Base-by-base conservation (phyloP, 768 basidiomycete species). In the Pulveroboletus sp. region DNA sequence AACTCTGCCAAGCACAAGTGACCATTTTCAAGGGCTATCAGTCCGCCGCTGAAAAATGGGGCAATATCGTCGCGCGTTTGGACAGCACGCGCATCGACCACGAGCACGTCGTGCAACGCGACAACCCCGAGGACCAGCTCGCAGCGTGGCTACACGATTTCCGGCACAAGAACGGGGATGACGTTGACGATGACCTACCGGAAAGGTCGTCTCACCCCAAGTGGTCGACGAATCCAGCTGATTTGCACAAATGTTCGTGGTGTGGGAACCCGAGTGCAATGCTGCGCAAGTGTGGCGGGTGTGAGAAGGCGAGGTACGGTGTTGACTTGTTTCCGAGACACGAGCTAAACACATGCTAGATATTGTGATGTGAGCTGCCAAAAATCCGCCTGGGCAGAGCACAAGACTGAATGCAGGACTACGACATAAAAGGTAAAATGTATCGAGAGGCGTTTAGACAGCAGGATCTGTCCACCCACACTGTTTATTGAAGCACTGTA, bases 211-310 rank as follows among this genome's bases (percentile, higher is more conserved):
- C 68, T 12, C 73, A 76, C 43, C 72, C 77, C 12, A 75, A 70
- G 56, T 69, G 81, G 55, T 77, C 72, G 49, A 61, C 64, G 17
- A 79, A 81, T 39, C 66, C 68, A 17, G 76, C 82, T 8, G 72
- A 64, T 32, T 64, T 87, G 35, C 85, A 81, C 63, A 66, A 74
- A 21, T 87, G 85, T 56, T 81, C 82, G 21, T 81, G 76, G 73
- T 84, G 82, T 56, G 71, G 75, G 5, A 84, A 82, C 49, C 81
- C 80, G 2, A 82, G 77, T 38, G 78, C 78, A 2, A 69, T 71
- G 8, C 56, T 81, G 44, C 70, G 71, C 52, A 80, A 79, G 61
- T 82, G 80, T 47, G 55, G 65, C 6, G 67, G 72, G 5, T 76
- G 76, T 40, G 63, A 57, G 17, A 68, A 64, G 45, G 64, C 71